A percentile compares a stretch with the other conserved stretches of the same genome.
Conservation (phyloP, 225 moss, liverwort and hornwort species). For the Anthoceros angustus region DNA sequence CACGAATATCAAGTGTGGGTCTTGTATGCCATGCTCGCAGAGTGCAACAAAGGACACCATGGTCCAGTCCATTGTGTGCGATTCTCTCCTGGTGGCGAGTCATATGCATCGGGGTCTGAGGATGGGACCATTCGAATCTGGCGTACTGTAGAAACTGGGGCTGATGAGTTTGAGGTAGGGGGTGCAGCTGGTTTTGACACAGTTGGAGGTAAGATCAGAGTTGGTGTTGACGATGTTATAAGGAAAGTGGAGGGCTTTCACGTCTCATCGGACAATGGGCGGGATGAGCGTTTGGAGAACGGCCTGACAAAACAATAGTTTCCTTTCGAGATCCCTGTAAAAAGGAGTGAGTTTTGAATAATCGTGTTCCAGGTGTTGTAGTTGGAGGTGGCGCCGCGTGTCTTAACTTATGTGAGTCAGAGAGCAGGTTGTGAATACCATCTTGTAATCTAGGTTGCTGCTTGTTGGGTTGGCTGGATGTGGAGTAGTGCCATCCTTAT, state of each 20-base stretch:
- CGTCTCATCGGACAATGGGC: slow-evolving; percentile 15
- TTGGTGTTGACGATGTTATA: slow-evolving; percentile 73
- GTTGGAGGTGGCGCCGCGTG: background rate
- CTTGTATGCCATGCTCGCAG: slow-evolving; percentile 18
- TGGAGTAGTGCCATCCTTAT: no score
- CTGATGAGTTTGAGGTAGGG: slow-evolving; percentile 56
- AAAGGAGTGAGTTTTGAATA: background rate
- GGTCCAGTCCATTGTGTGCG: slow-evolving; percentile 97
- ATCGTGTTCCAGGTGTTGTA: background rate
- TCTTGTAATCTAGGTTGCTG: no score
- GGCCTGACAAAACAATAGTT: slow-evolving; percentile 22
- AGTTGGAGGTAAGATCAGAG: slow-evolving; percentile 49
- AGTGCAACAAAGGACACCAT: slow-evolving; percentile 99
- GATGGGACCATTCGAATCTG: slow-evolving; percentile 97
- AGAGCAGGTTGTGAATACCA: background rate
- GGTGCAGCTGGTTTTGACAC: slow-evolving; percentile 17
- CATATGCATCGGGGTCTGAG: slow-evolving; percentile 96
- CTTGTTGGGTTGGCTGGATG: no score
- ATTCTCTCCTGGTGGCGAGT: slow-evolving; percentile 94
- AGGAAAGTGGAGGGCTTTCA: slow-evolving; percentile 97
- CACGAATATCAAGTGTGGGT: no score
- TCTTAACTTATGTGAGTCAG: background rate
- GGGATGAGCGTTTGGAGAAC: slow-evolving; percentile 27
- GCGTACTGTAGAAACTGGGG: slow-evolving; percentile 62
- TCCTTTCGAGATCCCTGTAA: background rate